Evolutionary conservation across 305 asterid genomes (phyloP), one percentile per base, ranked within the genome.

Genomic region (Euphrasia arctica): DNA sequence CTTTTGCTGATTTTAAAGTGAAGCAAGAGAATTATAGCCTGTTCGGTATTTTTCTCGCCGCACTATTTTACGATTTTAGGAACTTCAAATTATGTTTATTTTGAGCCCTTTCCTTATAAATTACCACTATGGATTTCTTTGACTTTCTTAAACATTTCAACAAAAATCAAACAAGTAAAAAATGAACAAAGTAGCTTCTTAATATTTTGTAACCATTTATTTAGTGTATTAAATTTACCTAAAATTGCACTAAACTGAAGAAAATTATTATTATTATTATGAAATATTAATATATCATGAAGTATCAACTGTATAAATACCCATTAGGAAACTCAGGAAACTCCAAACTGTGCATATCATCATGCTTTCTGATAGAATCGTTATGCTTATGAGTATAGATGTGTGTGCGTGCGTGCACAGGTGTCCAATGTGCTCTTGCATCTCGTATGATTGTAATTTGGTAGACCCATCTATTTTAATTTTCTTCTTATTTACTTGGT

Each of bases 341-440:
- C n/a, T n/a, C n/a, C 57, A 5, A 25, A 3, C 0, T 31, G 29
- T 5, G 27, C 27, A 18, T 51, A 25, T 0, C 32, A 41, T 65
- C 39, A 47, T 59, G 60, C 50, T 29, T 52, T 55, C 18, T 47
- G 4, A n/a, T 55, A 8, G 60, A 55, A 55, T n/a, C 8, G 5
- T 25, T 29, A 49, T 39, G 70, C 58, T 27, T 4, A 70, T 47
- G 69, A 73, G 51, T 32, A 25, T 22, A 13, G 56, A 14, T 57
- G 32, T 51, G 29, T 5, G 57, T 9, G 11, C 3, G 28, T 50
- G 49, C 2, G n/a, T 32, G 27, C 41, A n/a, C n/a, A n/a, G 68
- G 51, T 15, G 70, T 79, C 81, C 78, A 64, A 61, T 74, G 62
- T 57, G 60, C 4, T 50, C 58, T 4, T 54, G 34, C 66, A 64